Evolutionary conservation across 768 basidiomycete genomes (phyloP).

Genomic region (Coprinellus micaceus): DNA sequence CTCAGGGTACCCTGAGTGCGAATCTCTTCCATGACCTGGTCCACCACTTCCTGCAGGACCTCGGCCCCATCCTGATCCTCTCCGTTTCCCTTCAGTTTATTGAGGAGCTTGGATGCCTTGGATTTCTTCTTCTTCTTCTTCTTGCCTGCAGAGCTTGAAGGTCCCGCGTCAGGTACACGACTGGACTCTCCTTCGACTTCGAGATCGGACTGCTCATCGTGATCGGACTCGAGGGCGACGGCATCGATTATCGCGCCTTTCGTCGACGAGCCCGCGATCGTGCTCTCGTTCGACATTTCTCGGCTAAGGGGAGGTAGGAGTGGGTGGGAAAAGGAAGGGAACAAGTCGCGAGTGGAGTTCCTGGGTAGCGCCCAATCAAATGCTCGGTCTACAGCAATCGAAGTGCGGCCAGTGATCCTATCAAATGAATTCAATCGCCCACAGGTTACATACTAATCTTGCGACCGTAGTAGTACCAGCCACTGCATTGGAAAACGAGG

Average conservation of each 20-base stretch:
- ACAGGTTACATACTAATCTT: too few relatives aligned
- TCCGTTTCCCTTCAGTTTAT: constrained; percentile 44
- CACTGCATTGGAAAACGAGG: too few relatives aligned
- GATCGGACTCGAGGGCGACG: constrained; percentile 8
- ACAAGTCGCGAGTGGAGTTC: not conserved
- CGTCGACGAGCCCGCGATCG: not conserved
- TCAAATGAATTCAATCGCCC: too few relatives aligned
- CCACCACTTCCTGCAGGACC: constrained; percentile 63
- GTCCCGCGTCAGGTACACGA: not conserved
- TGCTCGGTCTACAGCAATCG: too few relatives aligned
- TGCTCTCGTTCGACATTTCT: not conserved
- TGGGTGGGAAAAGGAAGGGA: not conserved
- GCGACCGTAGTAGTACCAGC: too few relatives aligned
- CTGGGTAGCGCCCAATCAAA: not conserved
- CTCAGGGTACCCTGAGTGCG: constrained; percentile 32
- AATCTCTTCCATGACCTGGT: constrained; percentile 56
- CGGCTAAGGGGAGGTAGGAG: not conserved
- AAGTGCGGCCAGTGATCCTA: too few relatives aligned
- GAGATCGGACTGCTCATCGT: not conserved
- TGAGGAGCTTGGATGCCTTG: constrained; percentile 54
- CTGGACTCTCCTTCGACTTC: not conserved
- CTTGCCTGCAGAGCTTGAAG: constrained; percentile 35
- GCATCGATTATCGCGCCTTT: constrained; percentile 5
- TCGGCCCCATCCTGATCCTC: constrained; percentile 46
- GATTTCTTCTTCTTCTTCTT: constrained; percentile 92